Evolutionary conservation across 1,284 basidiomycete genomes (phyloP), one percentile per base, ranked within the genome.

Genomic region (Lignosus rhinocerotis): DNA sequence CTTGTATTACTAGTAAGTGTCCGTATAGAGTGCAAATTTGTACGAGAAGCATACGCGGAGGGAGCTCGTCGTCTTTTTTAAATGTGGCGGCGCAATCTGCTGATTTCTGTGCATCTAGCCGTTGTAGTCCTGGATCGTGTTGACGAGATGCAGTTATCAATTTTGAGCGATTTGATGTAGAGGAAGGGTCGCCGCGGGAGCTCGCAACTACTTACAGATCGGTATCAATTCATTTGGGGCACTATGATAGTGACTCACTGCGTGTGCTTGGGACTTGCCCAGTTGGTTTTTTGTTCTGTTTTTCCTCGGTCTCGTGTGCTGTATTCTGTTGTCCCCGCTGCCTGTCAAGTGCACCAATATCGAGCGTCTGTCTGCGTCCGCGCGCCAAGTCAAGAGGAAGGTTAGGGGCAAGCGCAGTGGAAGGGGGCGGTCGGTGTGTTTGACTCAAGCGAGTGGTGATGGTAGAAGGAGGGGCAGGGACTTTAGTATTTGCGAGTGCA

Each of bases 401-500:
- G 9, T 21, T 21, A 19, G 17, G 41, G 41, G 17, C 6, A 30
- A 11, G 43, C 21, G 43, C 39, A 32, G 17, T 31, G 14, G 34
- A 36, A 39, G n/a, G 16, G 12, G 11, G 10, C 31, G 17, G 25
- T 8, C 11, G 31, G 8, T 19, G 30, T 16, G 41, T 25, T 1
- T 19, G 45, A 16, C 36, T 33, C 30, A 41, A 8, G 11, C 31
- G 21, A 7, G 44, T 33, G 39, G 30, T 34, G 39, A 25, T 32
- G n/a, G 44, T n/a, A 7, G 52, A 25, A n/a, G 25, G 34, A n/a
- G 34, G 33, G 12, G 45, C 47, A 45, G 36, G 16, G 17, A 56
- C 51, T 32, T 39, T 41, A 1, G 57, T 56, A 19, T 45, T 36
- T 17, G 61, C 54, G 7, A 19, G 16, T 2, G 55, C 57, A 3